These are phyloP conservation scores for Wickerhamiella sergipiensis DNA, from an alignment of 805 yeast genomes.

Conservation along the genomic window DNA sequence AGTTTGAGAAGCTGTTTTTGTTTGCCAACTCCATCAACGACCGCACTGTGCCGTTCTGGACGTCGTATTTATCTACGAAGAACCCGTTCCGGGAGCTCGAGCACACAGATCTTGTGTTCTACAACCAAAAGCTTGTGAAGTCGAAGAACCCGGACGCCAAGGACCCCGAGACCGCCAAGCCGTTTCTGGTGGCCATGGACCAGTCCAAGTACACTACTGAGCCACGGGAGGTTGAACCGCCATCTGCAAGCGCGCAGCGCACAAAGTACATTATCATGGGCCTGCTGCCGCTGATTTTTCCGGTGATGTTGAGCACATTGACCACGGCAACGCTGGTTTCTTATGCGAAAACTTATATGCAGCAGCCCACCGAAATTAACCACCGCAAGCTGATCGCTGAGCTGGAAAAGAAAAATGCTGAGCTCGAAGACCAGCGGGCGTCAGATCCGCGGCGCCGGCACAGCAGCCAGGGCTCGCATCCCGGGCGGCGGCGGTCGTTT, in stretches of 20 bases:
- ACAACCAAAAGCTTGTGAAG: slow-evolving; percentile 20
- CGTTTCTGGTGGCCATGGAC: slow-evolving; percentile 16
- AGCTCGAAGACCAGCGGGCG: not conserved
- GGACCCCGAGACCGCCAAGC: slow-evolving; percentile 1
- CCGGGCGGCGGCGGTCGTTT: not conserved
- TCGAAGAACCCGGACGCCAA: slow-evolving; percentile 1
- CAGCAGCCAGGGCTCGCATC: not conserved
- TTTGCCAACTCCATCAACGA: slow-evolving; percentile 73
- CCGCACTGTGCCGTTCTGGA: slow-evolving; percentile 76
- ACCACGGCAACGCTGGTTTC: not conserved
- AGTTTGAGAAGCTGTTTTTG: slow-evolving; percentile 43
- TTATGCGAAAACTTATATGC: not conserved
- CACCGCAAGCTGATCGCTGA: not conserved
- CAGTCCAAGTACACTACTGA: slow-evolving; percentile 9
- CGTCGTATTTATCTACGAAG: slow-evolving; percentile 59
- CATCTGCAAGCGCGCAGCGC: not conserved
- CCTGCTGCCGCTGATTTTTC: slow-evolving; percentile 7
- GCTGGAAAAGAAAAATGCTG: not conserved
- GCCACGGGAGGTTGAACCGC: not conserved
- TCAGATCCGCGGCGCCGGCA: not conserved
- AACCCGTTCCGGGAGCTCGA: slow-evolving; percentile 59
- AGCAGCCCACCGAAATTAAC: not conserved
- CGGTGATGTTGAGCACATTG: slow-evolving; percentile 8
- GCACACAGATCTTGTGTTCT: slow-evolving; percentile 27
- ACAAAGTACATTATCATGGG: slow-evolving; percentile 4